These are phyloP conservation scores for Rhynchosporium secalis DNA, from an alignment of 2,329 filamentous ascomycete genomes.

Conservation along the genomic window DNA sequence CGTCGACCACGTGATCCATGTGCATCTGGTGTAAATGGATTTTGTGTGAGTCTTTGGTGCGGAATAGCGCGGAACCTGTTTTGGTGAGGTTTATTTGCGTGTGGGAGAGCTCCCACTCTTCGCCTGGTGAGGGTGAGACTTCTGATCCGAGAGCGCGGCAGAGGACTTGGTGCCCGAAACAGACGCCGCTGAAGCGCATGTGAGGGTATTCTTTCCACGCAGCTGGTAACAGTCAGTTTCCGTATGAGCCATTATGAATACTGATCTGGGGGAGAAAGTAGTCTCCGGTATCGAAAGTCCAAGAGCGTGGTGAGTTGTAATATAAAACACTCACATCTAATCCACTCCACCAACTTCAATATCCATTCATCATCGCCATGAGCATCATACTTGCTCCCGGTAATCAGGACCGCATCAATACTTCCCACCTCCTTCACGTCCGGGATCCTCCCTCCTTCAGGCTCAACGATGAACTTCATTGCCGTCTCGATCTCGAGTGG, in stretches of 20 bases:
- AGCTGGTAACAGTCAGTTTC: conserved; percentile 10
- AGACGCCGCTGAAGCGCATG: conserved; percentile 51
- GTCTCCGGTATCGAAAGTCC: background rate
- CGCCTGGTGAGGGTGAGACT: conserved; percentile 41
- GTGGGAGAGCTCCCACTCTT: conserved; percentile 50
- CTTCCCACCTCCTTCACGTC: conserved; percentile 7
- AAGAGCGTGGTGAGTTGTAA: conserved; percentile 29
- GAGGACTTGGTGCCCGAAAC: conserved; percentile 51
- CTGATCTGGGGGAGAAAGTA: background rate
- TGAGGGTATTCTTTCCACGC: conserved; percentile 44
- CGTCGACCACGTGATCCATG: conserved; percentile 7
- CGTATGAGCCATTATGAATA: background rate
- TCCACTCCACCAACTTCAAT: conserved; percentile 44
- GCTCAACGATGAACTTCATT: conserved; percentile 54
- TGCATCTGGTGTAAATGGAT: conserved; percentile 8
- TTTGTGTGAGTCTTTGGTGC: conserved; percentile 38
- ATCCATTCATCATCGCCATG: conserved; percentile 49
- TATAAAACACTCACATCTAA: conserved; percentile 49
- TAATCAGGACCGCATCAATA: conserved; percentile 43
- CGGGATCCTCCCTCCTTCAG: conserved; percentile 8
- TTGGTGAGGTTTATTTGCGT: conserved; percentile 44
- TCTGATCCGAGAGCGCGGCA: conserved; percentile 45
- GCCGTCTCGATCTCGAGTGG: conserved; percentile 55
- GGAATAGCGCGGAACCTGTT: conserved; percentile 46
- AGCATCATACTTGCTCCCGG: conserved; percentile 49